Evolutionary conservation across 352 stramenopile species (phyloP).

Genomic region (Phytopythium kandeliae): DNA sequence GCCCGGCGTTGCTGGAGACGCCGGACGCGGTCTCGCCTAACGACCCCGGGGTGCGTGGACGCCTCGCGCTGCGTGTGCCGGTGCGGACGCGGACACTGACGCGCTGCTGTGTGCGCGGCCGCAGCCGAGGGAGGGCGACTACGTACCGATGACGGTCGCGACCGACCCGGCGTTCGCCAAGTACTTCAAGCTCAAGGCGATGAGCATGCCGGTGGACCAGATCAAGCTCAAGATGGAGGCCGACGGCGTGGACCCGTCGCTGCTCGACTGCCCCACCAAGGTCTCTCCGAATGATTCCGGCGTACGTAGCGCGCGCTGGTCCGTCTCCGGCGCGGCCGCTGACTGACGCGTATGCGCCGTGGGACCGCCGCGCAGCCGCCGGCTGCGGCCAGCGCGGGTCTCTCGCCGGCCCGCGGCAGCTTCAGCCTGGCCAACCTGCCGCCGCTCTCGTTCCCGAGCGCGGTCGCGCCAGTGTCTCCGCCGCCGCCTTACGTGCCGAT

Average conservation of each 20-base stretch:
- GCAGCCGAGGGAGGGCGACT: constrained; percentile 41
- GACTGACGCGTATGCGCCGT: not conserved
- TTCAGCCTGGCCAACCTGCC: constrained; percentile 4
- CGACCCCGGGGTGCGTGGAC: constrained; percentile 46
- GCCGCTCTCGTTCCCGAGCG: constrained; percentile 4
- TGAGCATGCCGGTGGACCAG: constrained; percentile 91
- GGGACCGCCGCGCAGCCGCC: not conserved
- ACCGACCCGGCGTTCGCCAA: constrained; percentile 76
- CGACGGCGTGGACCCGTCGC: constrained; percentile 85
- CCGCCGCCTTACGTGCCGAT: constrained; percentile 54
- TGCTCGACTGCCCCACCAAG: constrained; percentile 72
- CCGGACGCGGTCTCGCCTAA: constrained; percentile 87
- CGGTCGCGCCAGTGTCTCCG: not conserved
- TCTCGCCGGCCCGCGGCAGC: not conserved
- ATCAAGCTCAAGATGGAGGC: constrained; percentile 93
- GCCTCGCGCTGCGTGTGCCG: too few relatives aligned
- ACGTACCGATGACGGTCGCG: constrained; percentile 48
- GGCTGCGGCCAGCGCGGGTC: not conserved
- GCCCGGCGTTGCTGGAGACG: constrained; percentile 55
- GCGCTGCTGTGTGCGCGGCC: too few relatives aligned
- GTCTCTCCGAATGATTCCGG: constrained; percentile 77
- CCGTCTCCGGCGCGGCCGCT: not conserved
- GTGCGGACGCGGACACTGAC: too few relatives aligned
- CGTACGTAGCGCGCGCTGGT: constrained; percentile 45
- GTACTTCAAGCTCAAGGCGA: constrained; percentile 96